Evolutionary conservation across 2,329 filamentous ascomycete genomes (phyloP).

Genomic region (Xylariaceae sp.): DNA sequence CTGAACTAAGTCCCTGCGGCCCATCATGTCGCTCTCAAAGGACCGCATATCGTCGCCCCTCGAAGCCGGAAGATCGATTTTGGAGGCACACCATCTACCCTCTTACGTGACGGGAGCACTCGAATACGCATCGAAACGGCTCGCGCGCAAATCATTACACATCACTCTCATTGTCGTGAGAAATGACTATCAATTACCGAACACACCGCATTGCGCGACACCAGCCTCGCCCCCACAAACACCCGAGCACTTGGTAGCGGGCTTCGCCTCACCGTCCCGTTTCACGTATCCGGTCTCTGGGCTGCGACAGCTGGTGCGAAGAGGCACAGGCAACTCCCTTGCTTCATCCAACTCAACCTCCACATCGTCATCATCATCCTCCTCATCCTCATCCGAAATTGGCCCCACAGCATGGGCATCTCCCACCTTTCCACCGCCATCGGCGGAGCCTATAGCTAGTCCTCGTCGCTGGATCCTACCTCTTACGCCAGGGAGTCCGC

Average conservation of each 20-base stretch:
- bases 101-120: slow-evolving; percentile 59
- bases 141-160: slow-evolving; percentile 61
- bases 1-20: no score
- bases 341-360: slow-evolving; percentile 38
- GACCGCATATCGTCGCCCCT: slow-evolving; percentile 66
- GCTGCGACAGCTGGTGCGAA: slow-evolving; percentile 49
- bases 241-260: slow-evolving; percentile 40
- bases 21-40: slow-evolving; percentile 52
- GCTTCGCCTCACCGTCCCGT: slow-evolving; percentile 40
- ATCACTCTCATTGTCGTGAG: slow-evolving; percentile 64
- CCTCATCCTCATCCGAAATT: slow-evolving; percentile 25
- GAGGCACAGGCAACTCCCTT: slow-evolving; percentile 44
- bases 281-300: slow-evolving; percentile 43
- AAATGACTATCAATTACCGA: slow-evolving; percentile 61
- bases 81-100: slow-evolving; percentile 64
- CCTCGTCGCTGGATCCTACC: slow-evolving; percentile 39
- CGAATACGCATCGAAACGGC: slow-evolving; percentile 61
- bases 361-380: slow-evolving; percentile 17
- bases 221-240: slow-evolving; percentile 39
- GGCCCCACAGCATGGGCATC: slow-evolving; percentile 22
- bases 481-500: slow-evolving; percentile 48
- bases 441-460: slow-evolving; percentile 28
- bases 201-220: slow-evolving; percentile 42
- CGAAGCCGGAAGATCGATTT: slow-evolving; percentile 65
- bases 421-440: slow-evolving; percentile 33